A percentile compares a stretch with the other conserved stretches of the same genome.
phyloP scores from a whole-genome alignment of 1,284 basidiomycete species.

The Macrocystidia cucumis region DNA sequence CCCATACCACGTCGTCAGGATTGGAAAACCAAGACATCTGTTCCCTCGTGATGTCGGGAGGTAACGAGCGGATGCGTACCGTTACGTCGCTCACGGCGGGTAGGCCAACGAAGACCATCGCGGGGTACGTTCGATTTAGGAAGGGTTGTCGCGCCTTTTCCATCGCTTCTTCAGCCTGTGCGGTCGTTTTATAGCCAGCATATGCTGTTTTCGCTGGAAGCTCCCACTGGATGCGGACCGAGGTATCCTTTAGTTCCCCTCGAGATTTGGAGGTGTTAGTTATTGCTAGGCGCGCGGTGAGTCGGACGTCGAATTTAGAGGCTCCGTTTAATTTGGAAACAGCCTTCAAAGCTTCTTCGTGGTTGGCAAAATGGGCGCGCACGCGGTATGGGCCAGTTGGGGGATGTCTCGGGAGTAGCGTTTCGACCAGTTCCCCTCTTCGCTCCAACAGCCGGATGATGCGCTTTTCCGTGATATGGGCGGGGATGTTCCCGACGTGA shows the following conservation, averaged over 20 bases:
- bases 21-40: constrained; percentile 37
- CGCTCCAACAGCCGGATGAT: constrained; percentile 20
- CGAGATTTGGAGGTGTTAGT: constrained; percentile 24
- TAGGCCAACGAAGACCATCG: constrained; percentile 41
- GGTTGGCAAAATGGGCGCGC: constrained; percentile 35
- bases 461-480: constrained; percentile 15
- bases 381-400: constrained; percentile 20
- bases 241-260: constrained; percentile 34
- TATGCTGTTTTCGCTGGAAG: constrained; percentile 45
- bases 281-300: constrained; percentile 34
- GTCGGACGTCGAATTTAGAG: constrained; percentile 23
- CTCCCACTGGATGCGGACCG: constrained; percentile 46
- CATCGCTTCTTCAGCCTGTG: constrained; percentile 41
- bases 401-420: constrained; percentile 21
- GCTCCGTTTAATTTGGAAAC: constrained; percentile 38
- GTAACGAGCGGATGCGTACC: constrained; percentile 47
- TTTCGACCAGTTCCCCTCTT: constrained; percentile 39
- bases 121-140: constrained; percentile 20
- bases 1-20: constrained; percentile 41
- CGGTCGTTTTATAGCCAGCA: constrained; percentile 44
- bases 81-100: constrained; percentile 49
- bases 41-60: constrained; percentile 30
- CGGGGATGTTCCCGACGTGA: constrained; percentile 29
- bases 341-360: constrained; percentile 41
- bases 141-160: constrained; percentile 25